Evolutionary conservation across 2,329 filamentous ascomycete species (phyloP).

Genomic region (Cyphellophora europaea): DNA sequence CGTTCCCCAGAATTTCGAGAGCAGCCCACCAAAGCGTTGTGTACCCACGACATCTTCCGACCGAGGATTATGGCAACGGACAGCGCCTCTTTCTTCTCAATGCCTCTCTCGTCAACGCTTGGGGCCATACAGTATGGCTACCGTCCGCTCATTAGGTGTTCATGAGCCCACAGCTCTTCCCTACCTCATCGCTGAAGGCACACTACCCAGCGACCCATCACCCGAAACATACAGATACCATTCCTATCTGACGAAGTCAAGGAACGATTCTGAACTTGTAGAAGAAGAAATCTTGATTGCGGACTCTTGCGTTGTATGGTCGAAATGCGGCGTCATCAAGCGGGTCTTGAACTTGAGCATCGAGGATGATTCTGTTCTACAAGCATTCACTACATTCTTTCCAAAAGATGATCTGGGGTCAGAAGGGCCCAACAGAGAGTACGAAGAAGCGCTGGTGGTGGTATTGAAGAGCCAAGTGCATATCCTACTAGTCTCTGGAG

Average conservation of each 20-base stretch:
- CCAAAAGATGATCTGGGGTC: slow-evolving; percentile 26
- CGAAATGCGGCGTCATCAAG: slow-evolving; percentile 71
- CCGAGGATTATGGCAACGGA: too few relatives aligned
- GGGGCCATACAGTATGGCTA: too few relatives aligned
- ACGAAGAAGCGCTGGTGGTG: slow-evolving; percentile 57
- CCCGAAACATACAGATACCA: slow-evolving; percentile 68
- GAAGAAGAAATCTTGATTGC: slow-evolving; percentile 79
- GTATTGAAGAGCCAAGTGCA: slow-evolving; percentile 89
- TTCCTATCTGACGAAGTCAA: slow-evolving; percentile 33
- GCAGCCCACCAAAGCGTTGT: too few relatives aligned
- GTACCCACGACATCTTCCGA: too few relatives aligned
- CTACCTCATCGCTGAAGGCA: slow-evolving; percentile 71
- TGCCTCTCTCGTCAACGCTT: too few relatives aligned
- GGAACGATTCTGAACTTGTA: slow-evolving; percentile 34
- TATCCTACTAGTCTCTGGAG: slow-evolving; percentile 80
- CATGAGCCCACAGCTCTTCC: slow-evolving; percentile 78
- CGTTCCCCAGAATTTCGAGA: too few relatives aligned
- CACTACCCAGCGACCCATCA: slow-evolving; percentile 60
- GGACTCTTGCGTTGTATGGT: slow-evolving; percentile 74
- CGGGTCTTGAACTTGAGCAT: slow-evolving; percentile 78
- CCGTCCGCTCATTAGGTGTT: slow-evolving; percentile 80
- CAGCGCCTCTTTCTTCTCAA: too few relatives aligned
- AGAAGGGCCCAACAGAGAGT: neutral
- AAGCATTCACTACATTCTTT: slow-evolving; percentile 80
- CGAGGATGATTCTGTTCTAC: slow-evolving; percentile 77